Conservation (phyloP, 1,284 basidiomycete species). For the Ceratobasidium sp. region DNA sequence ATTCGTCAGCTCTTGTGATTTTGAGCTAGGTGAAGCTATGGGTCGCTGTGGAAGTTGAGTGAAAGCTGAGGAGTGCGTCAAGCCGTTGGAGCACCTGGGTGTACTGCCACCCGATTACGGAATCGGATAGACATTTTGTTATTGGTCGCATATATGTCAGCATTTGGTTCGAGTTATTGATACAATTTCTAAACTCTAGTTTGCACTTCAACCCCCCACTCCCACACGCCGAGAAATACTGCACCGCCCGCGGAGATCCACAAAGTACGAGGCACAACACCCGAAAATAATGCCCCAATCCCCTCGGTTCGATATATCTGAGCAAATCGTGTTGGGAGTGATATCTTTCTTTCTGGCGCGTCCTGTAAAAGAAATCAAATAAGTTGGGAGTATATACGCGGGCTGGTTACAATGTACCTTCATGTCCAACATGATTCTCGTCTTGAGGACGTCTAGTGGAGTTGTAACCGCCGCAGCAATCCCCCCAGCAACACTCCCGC, state of each 20-base stretch:
- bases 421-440: constrained; percentile 94
- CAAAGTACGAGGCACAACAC: constrained; percentile 89
- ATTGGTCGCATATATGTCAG: neutral
- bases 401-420: constrained; percentile 66
- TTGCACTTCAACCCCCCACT: constrained; percentile 67
- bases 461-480: constrained; percentile 92
- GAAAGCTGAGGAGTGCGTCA: too few relatives aligned
- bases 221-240: constrained; percentile 95
- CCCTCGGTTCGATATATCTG: constrained; percentile 84
- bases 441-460: constrained; percentile 98
- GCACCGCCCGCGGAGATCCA: constrained; percentile 98
- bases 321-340: constrained; percentile 67
- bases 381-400: neutral
- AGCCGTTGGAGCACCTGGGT: too few relatives aligned
- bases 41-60: too few relatives aligned
- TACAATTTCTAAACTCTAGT: neutral
- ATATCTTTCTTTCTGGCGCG: constrained; percentile 64
- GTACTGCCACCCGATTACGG: constrained; percentile 1
- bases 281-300: constrained; percentile 81
- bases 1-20: too few relatives aligned
- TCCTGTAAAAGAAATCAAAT: constrained; percentile 59
- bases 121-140: neutral
- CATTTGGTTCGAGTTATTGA: neutral
- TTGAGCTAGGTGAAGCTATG: too few relatives aligned
- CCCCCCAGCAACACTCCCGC: constrained; percentile 92